Evolutionary conservation across 2,329 filamentous ascomycete species (phyloP).

Genomic region (Arthrobotrys sinensis): DNA sequence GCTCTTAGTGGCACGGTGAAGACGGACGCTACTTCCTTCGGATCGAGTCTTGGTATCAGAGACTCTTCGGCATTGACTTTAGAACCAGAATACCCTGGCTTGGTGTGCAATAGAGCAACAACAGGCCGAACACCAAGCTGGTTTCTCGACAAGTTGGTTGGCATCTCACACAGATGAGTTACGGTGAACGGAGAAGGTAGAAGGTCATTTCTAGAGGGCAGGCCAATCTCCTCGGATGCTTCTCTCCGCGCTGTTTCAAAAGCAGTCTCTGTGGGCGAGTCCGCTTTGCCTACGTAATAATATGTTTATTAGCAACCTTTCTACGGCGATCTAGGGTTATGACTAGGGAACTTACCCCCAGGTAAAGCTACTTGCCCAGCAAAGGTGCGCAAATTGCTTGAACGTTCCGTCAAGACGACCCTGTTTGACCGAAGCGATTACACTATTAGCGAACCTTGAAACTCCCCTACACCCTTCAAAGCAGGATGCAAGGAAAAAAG

Average conservation of each 20-base stretch:
- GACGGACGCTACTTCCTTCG: slow-evolving; percentile 91
- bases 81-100: slow-evolving; percentile 53
- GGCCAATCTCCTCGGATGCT: slow-evolving; percentile 92
- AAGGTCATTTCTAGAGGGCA: slow-evolving; percentile 79
- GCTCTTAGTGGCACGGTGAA: slow-evolving; percentile 91
- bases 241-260: slow-evolving; percentile 90
- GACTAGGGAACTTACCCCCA: slow-evolving; percentile 74
- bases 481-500: neutral
- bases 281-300: slow-evolving; percentile 69
- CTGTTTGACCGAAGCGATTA: slow-evolving; percentile 64
- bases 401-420: slow-evolving; percentile 79
- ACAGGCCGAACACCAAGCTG: slow-evolving; percentile 82
- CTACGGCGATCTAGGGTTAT: neutral
- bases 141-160: slow-evolving; percentile 80
- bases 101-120: slow-evolving; percentile 78
- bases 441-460: slow-evolving; percentile 34
- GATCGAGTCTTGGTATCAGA: slow-evolving; percentile 85
- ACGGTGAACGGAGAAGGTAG: slow-evolving; percentile 84
- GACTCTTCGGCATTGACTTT: slow-evolving; percentile 72
- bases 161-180: slow-evolving; percentile 88
- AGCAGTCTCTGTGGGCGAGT: slow-evolving; percentile 72
- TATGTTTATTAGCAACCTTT: neutral
- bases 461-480: neutral
- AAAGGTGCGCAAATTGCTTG: slow-evolving; percentile 76
- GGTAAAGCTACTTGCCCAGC: slow-evolving; percentile 91